Percentiles rank a stretch among this genome's conserved stretches.
Conservation (phyloP, 768 basidiomycete species). For the Xerocomus spinulosus region DNA sequence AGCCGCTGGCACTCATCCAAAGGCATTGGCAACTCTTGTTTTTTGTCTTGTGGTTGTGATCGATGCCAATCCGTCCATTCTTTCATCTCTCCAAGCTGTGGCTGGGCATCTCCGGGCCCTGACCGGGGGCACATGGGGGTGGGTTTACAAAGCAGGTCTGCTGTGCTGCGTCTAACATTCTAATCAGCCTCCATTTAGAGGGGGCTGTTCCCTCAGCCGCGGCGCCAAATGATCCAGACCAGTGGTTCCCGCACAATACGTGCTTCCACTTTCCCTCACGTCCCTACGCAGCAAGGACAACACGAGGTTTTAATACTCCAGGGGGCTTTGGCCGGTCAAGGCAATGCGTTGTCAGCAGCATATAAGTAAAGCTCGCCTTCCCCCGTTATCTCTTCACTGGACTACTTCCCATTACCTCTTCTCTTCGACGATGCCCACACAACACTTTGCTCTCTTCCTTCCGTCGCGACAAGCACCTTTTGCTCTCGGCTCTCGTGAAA, state of each 20-base stretch:
- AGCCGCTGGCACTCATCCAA: background rate
- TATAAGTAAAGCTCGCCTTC: conserved; percentile 26
- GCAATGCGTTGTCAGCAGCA: conserved; percentile 27
- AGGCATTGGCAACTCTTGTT: background rate
- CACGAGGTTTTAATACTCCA: conserved; percentile 32
- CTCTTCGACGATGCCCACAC: conserved; percentile 21
- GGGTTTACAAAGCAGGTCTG: conserved; percentile 15
- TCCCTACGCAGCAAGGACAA: conserved; percentile 30
- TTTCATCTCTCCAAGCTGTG: conserved; percentile 20
- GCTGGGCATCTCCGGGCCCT: conserved; percentile 6
- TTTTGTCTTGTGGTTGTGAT: conserved; percentile 7
- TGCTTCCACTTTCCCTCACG: conserved; percentile 24
- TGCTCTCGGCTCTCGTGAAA: conserved; percentile 28
- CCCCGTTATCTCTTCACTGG: conserved; percentile 17
- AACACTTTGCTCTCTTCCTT: conserved; percentile 29
- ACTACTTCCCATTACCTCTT: conserved; percentile 5
- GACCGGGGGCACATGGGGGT: conserved; percentile 5
- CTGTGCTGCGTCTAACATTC: conserved; percentile 29
- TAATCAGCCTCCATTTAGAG: conserved; percentile 28
- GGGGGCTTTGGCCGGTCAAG: conserved; percentile 23
- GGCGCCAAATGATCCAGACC: conserved; percentile 31
- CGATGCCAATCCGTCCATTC: conserved; percentile 5
- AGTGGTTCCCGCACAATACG: conserved; percentile 25
- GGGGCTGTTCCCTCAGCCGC: conserved; percentile 32
- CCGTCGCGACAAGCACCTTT: conserved; percentile 35